Conservation (phyloP, 2,329 filamentous ascomycete species). For the Neurospora sp. region DNA sequence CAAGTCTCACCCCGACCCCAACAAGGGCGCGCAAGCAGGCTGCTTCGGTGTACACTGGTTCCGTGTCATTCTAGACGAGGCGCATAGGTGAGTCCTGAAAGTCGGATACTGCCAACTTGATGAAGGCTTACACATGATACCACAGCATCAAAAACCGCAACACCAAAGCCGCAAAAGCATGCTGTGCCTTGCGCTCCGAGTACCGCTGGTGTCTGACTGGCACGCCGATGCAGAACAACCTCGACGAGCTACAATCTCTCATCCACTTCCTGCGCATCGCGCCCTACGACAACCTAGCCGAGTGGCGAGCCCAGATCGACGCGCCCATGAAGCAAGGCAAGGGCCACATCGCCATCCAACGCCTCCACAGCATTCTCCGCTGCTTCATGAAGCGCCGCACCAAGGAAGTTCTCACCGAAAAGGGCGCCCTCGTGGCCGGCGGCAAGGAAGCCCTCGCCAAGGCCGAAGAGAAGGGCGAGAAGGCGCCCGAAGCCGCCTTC, state of each 20-base stretch:
- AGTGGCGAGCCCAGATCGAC: conserved; percentile 90
- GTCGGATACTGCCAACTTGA: not conserved
- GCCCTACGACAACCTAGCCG: conserved; percentile 75
- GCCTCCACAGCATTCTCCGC: conserved; percentile 74
- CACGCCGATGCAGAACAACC: conserved; percentile 96
- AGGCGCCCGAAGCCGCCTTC: conserved; percentile 57
- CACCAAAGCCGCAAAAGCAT: conserved; percentile 88
- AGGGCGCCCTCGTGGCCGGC: conserved; percentile 69
- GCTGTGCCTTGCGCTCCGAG: conserved; percentile 72
- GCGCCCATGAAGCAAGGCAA: conserved; percentile 81
- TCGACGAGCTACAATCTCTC: conserved; percentile 90
- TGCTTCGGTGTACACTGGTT: conserved; percentile 94
- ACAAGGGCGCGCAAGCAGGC: conserved; percentile 60
- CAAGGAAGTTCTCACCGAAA: conserved; percentile 89
- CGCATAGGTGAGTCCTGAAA: conserved; percentile 23
- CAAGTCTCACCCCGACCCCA: conserved; percentile 37
- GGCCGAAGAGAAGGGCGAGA: conserved; percentile 30
- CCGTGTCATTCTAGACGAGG: conserved; percentile 89
- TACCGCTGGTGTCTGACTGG: conserved; percentile 96
- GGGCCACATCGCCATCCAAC: conserved; percentile 78
- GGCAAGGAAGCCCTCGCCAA: conserved; percentile 44
- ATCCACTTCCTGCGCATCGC: conserved; percentile 88
- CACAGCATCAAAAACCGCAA: conserved; percentile 98
- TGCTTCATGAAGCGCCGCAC: conserved; percentile 99
- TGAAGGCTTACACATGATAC: not conserved